Evolutionary conservation across 108 stramenopile species (phyloP).

Genomic region (Nitzschia sp.): DNA sequence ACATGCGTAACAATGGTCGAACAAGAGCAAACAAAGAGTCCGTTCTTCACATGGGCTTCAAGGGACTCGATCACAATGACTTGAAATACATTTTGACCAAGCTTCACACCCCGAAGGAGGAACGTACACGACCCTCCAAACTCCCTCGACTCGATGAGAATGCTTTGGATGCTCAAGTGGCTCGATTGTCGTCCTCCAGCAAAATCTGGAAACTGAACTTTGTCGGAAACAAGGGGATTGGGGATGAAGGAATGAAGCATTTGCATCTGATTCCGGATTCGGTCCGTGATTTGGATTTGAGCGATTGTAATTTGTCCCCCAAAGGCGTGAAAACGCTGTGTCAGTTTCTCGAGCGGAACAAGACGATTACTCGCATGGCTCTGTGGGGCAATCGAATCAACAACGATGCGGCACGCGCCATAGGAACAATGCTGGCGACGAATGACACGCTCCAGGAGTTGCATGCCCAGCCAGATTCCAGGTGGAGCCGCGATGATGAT

Average conservation of each 20-base stretch:
- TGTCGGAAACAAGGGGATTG: background rate
- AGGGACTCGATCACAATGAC: background rate
- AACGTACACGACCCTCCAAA: background rate
- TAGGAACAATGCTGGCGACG: background rate
- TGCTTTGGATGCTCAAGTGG: background rate
- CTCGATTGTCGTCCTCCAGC: too few species aligned
- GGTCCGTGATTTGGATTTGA: background rate
- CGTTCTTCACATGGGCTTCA: too few species aligned
- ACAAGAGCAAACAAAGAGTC: too few species aligned
- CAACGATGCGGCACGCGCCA: background rate
- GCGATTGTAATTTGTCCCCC: background rate
- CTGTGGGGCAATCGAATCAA: background rate
- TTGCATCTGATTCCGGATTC: background rate
- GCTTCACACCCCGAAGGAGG: background rate
- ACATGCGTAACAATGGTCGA: too few species aligned
- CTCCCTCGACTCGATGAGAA: background rate
- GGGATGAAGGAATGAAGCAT: background rate
- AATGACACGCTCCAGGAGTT: background rate
- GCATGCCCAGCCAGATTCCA: background rate
- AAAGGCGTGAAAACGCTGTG: background rate
- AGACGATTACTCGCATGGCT: background rate
- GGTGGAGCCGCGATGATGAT: too few species aligned
- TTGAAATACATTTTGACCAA: background rate
- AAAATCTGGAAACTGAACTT: background rate
- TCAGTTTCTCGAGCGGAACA: background rate